Base-by-base conservation (phyloP, 148 eudicot species). In the Cornus kousa region DNA sequence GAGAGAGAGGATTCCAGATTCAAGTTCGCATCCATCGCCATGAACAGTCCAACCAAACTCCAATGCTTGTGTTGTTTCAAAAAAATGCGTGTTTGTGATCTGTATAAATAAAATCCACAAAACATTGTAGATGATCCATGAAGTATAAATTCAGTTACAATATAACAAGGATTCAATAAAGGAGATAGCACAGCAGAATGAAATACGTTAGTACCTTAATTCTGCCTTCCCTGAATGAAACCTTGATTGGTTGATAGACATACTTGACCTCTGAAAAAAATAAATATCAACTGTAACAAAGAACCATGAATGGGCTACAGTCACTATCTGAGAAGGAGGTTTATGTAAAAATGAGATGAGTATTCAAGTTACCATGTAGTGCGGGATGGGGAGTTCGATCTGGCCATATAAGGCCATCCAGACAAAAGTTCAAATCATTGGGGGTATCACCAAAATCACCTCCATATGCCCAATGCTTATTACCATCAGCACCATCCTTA, bases 371-470 rank as follows among this genome's bases (percentile, higher is more conserved):
- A 91, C 98, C 98, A 81, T 95, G 92, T 57, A 95, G 70, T 78
- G 93, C 97, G 79, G 97, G 98, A 83, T 95, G 98, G 83, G 94
- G 92, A 82, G 88, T 91, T 85, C 98, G 90, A 82, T 95, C 97
- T 67, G 98, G 97, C 96, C 97, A 95, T 37, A 67, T 78, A 68
- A 95, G 79, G 70, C 98, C 98, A 88, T 95, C 93, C n/a, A 95
- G 74, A 81, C 98, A 95, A 81, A 95, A 95, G 84, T 95, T 95
- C 79, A 91, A 82, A 83, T 93, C 98, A 81, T 95, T 95, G 24
- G 98, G 97, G 53, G 40, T 76, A 88, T 95, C 98, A 53, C 98
- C 98, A 84, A 91, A 95, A 85, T 95, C 97, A 71, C 98, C 98
- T 80, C 98, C 98, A 85, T 95, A 95, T 65, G 97, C 97, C 98